Evolutionary conservation across 176 grass and related monocot species (phyloP), one percentile per base, ranked within the genome.

Genomic region (Rhynchospora tenuis): DNA sequence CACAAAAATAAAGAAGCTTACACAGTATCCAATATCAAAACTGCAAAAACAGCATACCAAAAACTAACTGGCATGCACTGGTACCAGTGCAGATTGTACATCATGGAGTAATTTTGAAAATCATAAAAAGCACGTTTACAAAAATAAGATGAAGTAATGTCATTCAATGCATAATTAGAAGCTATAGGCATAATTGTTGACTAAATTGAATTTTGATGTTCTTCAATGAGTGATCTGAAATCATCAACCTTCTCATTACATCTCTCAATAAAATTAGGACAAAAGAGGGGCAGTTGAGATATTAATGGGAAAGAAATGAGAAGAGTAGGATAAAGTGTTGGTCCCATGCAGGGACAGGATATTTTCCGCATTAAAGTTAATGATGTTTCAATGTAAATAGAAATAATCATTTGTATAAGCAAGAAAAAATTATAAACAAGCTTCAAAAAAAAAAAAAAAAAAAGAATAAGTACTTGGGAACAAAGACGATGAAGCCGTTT

Each of bases 401-500:
- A 79, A 14, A 62, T 61, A 20, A 81, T 42, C 12, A 44, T 81
- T 38, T 80, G 1, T 2, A 45, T 13, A 81, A 0, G 23, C 0
- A 81, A 48, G 54, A 2, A 81, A 63, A 45, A 22, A 29, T 57
- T 50, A 80, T 61, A 81, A 45, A 28, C 56, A 62, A 64, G 38
- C 2, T 81, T 22, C 2, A 44, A 13, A 78, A 50, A 70, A 81
- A 65, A 57, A 72, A 83, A 73, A 10, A 50, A 17, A 59, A 48
- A 78, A 83, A 43, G 47, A 72, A n/a, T n/a, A n/a, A 83, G 69
- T 98, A 98, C 96, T 98, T 98, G 82, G 96, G 96, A 60, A 98
- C 88, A 26, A 98, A 98, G 64, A 93, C 96, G 73, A 98, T 98
- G 83, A 98, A 95, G 85, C 96, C 93, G 75, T 98, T 95, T 83